Base-by-base conservation (phyloP, 305 asterid species). In the Fraxinus sp. region DNA sequence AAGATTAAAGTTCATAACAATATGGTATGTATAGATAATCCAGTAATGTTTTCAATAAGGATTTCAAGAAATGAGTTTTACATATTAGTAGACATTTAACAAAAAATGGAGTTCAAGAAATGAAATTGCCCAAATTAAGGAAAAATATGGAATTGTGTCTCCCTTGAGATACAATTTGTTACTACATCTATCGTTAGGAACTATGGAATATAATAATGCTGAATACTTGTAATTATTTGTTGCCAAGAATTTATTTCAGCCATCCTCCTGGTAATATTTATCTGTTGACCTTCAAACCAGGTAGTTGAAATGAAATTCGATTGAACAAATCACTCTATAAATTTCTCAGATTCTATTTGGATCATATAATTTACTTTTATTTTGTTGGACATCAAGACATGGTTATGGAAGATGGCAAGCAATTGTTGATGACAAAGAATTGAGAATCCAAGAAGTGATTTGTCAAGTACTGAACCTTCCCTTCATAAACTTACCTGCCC, bases 351-450 rank as follows among this genome's bases (percentile, higher is more conserved):
- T 41, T 13, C 52, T 55, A 30, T 64, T 66, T 33, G 82, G 77
- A 72, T 75, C 85, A 57, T 52, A 46, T 79, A 26, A 57, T 68
- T 73, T 80, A 37, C 68, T 86, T 87, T 74, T 78, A 72, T 85
- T 62, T 83, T 49, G 84, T 72, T 84, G 86, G 83, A 80, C 80
- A 70, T 87, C 82, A 82, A 95, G 99, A 83, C 99, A 96, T 89
- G 99, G 99, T 70, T 96, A 95, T 84, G 99, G 99, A 85, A 93
- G 98, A 92, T 96, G 99, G 99, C 98, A 96, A 91, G 91, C 98
- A 68, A 90, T 95, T 84, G 92, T 96, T 81, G 98, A 96, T 82
- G 99, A 96, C 89, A 95, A 91, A 91, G 98, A 91, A 80, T 81
- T 96, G 87, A 92, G 87, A 83, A 82, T 96, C 79, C 98, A 95